These are phyloP conservation scores for Micractinium conductrix DNA, from an alignment of 139 green algal genomes.

Conservation along the genomic window DNA sequence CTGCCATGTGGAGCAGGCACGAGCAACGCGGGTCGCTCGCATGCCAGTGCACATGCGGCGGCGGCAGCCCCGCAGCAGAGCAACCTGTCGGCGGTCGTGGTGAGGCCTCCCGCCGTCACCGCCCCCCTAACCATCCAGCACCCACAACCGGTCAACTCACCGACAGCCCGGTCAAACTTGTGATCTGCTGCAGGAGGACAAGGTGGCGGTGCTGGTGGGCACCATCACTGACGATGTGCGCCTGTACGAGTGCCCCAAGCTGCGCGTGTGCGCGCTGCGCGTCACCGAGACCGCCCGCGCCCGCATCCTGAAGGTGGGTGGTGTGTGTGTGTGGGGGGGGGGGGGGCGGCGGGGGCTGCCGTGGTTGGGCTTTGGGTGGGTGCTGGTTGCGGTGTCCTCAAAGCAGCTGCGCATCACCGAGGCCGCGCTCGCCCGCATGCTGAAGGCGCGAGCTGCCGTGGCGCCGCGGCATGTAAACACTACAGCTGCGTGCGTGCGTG, in stretches of 20 bases:
- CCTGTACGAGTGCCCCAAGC: conserved; percentile 93
- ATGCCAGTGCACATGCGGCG: too few relatives aligned
- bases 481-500: too few relatives aligned
- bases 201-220: conserved; percentile 94
- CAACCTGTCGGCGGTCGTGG: conserved; percentile 6
- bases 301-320: conserved; percentile 92
- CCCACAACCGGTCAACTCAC: too few relatives aligned
- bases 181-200: conserved; percentile 65
- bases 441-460: conserved; percentile 72
- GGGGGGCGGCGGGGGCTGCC: not conserved
- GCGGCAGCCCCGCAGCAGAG: not conserved
- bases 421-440: conserved; percentile 95
- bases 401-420: conserved; percentile 89
- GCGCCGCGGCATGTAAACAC: not conserved
- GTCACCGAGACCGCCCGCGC: conserved; percentile 98
- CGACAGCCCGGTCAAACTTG: too few relatives aligned
- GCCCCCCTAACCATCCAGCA: too few relatives aligned
- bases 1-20: too few relatives aligned
- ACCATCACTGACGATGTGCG: conserved; percentile 97
- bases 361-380: not conserved
- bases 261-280: conserved; percentile 89
- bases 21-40: too few relatives aligned
- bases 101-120: too few relatives aligned
- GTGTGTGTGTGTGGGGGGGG: not conserved
- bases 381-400: too few relatives aligned